Evolutionary conservation across 2,329 filamentous ascomycete genomes (phyloP).

Genomic region (Dothidotthia symphoricarpi): DNA sequence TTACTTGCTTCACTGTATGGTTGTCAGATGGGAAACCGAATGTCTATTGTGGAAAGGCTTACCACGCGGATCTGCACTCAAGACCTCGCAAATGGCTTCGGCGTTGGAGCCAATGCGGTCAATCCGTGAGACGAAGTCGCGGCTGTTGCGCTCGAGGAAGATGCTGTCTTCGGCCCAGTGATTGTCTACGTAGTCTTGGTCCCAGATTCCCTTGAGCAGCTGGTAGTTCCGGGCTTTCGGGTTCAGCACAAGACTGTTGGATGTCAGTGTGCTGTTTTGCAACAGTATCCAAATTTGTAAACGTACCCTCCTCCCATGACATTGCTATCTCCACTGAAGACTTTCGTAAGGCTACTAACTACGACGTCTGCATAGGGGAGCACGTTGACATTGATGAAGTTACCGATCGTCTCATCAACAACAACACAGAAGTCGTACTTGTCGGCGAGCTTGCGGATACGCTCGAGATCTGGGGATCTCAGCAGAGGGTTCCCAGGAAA

Average conservation of each 20-base stretch:
- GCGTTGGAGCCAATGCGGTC: slow-evolving; percentile 82
- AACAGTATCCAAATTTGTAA: not conserved
- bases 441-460: slow-evolving; percentile 78
- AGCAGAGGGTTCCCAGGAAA: slow-evolving; percentile 92
- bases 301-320: slow-evolving; percentile 84
- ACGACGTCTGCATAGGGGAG: slow-evolving; percentile 86
- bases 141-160: slow-evolving; percentile 93
- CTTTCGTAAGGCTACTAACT: slow-evolving; percentile 92
- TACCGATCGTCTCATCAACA: slow-evolving; percentile 94
- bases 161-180: slow-evolving; percentile 94
- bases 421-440: slow-evolving; percentile 85
- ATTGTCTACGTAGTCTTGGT: slow-evolving; percentile 74
- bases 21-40: too few species aligned
- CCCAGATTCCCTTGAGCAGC: slow-evolving; percentile 65
- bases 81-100: slow-evolving; percentile 73
- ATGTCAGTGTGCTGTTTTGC: slow-evolving; percentile 7
- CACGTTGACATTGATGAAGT: slow-evolving; percentile 93
- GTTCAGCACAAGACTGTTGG: slow-evolving; percentile 57
- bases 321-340: slow-evolving; percentile 96
- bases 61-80: slow-evolving; percentile 59
- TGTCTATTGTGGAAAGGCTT: slow-evolving; percentile 11
- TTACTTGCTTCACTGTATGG: slow-evolving; percentile 67
- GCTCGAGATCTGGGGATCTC: slow-evolving; percentile 74
- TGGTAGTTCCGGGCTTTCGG: slow-evolving; percentile 68
- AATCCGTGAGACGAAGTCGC: slow-evolving; percentile 82